Percentiles rank a stretch among this genome's conserved stretches.
Evolutionary conservation across 306 rosid genomes (phyloP).

Genomic region (Benincasa hispida): DNA sequence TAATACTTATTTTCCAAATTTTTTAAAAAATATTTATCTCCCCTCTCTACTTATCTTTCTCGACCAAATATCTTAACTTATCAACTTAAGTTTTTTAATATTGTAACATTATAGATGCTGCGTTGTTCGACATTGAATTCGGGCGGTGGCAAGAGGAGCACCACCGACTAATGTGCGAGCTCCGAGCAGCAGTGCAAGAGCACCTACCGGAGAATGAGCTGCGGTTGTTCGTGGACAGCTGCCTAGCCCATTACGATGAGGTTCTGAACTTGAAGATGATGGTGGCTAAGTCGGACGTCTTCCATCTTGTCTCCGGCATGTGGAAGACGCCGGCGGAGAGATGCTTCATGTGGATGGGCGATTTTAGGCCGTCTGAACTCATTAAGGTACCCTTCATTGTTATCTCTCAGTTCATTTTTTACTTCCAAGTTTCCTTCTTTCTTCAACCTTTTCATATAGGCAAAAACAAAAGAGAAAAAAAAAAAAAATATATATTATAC

Average conservation of each 20-base stretch:
- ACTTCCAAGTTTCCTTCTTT: not conserved
- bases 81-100: not conserved
- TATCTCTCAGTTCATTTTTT: not conserved
- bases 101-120: constrained; percentile 32
- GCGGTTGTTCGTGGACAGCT: constrained; percentile 55
- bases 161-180: constrained; percentile 63
- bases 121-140: constrained; percentile 74
- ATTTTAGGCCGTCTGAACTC: constrained; percentile 79
- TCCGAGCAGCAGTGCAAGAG: constrained; percentile 81
- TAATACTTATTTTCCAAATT: too few relatives aligned
- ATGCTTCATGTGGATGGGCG: constrained; percentile 96
- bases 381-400: constrained; percentile 46
- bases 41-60: too few relatives aligned
- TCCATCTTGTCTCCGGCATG: constrained; percentile 77
- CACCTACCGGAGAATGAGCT: constrained; percentile 71
- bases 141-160: constrained; percentile 82
- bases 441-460: not conserved
- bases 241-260: constrained; percentile 64
- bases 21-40: too few relatives aligned
- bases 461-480: not conserved
- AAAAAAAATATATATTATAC: too few relatives aligned
- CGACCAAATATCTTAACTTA: not conserved
- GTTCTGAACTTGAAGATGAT: constrained; percentile 51
- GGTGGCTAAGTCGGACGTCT: constrained; percentile 63
- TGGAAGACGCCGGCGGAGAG: constrained; percentile 96